Base-by-base conservation (phyloP, 257 asterid genomes). In the Asclepias syriaca region DNA sequence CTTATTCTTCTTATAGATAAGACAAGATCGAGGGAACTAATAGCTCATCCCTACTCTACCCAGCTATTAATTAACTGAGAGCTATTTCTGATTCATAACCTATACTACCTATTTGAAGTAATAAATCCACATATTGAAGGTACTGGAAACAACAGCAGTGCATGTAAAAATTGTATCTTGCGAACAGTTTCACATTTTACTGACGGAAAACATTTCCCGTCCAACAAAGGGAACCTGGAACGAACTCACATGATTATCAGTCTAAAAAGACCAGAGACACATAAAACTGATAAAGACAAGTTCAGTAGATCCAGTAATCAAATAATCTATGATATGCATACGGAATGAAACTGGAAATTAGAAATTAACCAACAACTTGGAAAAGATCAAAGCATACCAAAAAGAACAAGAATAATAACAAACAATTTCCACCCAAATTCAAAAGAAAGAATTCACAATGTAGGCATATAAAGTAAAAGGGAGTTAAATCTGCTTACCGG, bases 241-340 rank as follows among this genome's bases (percentile, higher is more conserved):
- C 1, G 43, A 6, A 22, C 6, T 27, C 16, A 55, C 29, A 6
- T 11, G 16, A 8, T 67, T 67, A 14, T 49, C 15, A 16, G 8
- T 67, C 59, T 1, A 67, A 48, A 67, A 8, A 22, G 6, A 67
- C 8, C 8, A 15, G 37, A 24, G n/a, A 19, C 11, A 53, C 3
- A 34, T 7, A 24, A 6, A 27, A 51, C 5, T 15, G n/a, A 69
- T 18, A 51, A 32, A 13, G 18, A 29, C 3, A 60, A 61, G 46
- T 34, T 11, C 49, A 14, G 37, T 24, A 56, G 79, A 78, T 64
- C 76, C 78, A 60, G 46, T 22, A 4, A 73, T 11, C 71, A 61
- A 45, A 69, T 34, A 29, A 46, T 45, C 34, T 24, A 57, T 4
- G 18, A 54, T 8, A 58, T 22, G 40, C 53, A 77, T 48, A 12